A percentile compares a stretch with the other conserved stretches of the same genome.
These are phyloP conservation scores for Boletellus ananiceps DNA, from an alignment of 768 basidiomycete genomes.

Conservation along the genomic window DNA sequence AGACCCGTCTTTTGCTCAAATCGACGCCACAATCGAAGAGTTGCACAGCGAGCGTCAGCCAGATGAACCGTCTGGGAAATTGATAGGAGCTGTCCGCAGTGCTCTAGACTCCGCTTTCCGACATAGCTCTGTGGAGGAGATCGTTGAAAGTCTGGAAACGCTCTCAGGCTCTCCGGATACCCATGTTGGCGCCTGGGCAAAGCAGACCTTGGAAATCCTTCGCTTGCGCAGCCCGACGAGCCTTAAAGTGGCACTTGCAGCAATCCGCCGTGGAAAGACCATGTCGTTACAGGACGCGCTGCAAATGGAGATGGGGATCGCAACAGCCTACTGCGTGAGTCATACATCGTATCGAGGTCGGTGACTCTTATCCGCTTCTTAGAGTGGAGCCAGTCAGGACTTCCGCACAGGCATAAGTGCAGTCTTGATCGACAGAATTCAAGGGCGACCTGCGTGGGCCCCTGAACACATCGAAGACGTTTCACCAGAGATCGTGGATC, in stretches of 20 bases:
- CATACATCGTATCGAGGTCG: constrained; percentile 3
- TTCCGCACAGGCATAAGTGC: constrained; percentile 78
- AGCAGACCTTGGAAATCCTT: constrained; percentile 57
- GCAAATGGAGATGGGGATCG: constrained; percentile 84
- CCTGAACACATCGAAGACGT: constrained; percentile 63
- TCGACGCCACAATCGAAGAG: constrained; percentile 70
- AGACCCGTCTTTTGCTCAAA: constrained; percentile 44
- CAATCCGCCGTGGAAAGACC: constrained; percentile 65
- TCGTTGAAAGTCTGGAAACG: constrained; percentile 51
- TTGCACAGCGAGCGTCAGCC: constrained; percentile 52
- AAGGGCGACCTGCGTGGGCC: constrained; percentile 62
- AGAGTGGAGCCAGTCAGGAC: constrained; percentile 79
- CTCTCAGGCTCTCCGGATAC: constrained; percentile 38
- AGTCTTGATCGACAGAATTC: constrained; percentile 50
- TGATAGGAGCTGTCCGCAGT: constrained; percentile 59
- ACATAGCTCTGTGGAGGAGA: constrained; percentile 64
- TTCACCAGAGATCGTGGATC: constrained; percentile 47
- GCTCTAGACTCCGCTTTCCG: constrained; percentile 81
- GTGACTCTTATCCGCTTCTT: constrained; percentile 11
- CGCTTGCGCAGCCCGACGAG: constrained; percentile 83
- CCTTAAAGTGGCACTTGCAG: constrained; percentile 81
- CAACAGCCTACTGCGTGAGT: constrained; percentile 86
- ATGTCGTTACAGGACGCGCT: constrained; percentile 63
- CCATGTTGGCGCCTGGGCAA: constrained; percentile 68
- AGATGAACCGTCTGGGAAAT: constrained; percentile 47